Conservation (phyloP, 192 early-diverging fungal genomes). For the Linderina pennispora region DNA sequence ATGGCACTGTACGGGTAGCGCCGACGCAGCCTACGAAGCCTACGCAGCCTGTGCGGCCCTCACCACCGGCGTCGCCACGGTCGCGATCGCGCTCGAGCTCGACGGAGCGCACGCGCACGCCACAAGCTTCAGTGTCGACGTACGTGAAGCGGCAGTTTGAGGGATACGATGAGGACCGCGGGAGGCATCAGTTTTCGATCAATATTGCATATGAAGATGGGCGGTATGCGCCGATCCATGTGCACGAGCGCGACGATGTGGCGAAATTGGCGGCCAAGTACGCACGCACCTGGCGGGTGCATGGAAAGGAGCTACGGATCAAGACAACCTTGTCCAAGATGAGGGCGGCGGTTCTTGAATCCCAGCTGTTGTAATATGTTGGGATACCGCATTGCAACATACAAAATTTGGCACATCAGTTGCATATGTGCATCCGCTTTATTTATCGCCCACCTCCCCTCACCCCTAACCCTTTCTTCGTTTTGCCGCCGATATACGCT, state of each 20-base stretch:
- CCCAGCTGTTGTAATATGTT: not conserved
- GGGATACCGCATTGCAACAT: too few species aligned
- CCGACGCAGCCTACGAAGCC: conserved; percentile 14
- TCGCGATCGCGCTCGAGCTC: conserved; percentile 29
- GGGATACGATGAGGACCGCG: conserved; percentile 39
- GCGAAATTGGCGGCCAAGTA: conserved; percentile 33
- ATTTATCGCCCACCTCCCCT: too few species aligned
- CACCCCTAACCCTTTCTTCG: too few species aligned
- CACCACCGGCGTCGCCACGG: not conserved
- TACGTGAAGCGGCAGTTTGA: conserved; percentile 34
- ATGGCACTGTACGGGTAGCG: too few species aligned
- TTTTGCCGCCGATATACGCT: too few species aligned
- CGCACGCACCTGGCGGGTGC: conserved; percentile 34
- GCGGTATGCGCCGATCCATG: conserved; percentile 36
- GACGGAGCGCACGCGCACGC: conserved; percentile 13
- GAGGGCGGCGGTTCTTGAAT: conserved; percentile 19
- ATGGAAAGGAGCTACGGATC: conserved; percentile 39
- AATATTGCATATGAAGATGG: conserved; percentile 35
- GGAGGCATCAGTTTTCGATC: conserved; percentile 33
- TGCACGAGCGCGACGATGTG: conserved; percentile 39
- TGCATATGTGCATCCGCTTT: too few species aligned
- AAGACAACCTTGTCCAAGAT: conserved; percentile 38
- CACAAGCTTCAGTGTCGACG: conserved; percentile 5
- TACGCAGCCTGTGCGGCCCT: too few species aligned
- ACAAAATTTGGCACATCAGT: too few species aligned